Evolutionary conservation across 345 rosid genomes (phyloP), one percentile per base, ranked within the genome.

Genomic region (Gossypium thurberi): DNA sequence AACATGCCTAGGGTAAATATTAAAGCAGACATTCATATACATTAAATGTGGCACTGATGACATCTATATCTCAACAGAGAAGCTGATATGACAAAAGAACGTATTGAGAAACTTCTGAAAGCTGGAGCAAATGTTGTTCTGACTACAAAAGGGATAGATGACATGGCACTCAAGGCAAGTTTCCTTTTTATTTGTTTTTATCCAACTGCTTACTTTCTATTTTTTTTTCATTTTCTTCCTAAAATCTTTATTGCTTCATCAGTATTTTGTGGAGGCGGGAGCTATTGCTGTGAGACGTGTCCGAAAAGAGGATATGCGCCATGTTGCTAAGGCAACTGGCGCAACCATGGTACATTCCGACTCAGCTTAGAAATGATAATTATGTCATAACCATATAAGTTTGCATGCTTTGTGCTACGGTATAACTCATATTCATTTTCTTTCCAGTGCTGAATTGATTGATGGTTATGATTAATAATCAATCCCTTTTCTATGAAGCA

Each of bases 241-340:
- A 57, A 57, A 57, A 10, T 48, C 42, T 14, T n/a, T 76, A 6
- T 74, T 78, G 26, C 74, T 65, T 6, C 72, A 79, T 72, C 94
- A 92, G 98, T 95, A 95, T 80, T 95, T 95, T 77, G 97, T 95
- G 74, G 97, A 91, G 85, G 93, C 93, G 75, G 93, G 97, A 76
- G 97, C 98, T 78, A 87, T 95, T 84, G 99, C 99, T 80, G 97
- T 93, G 69, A 85, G 98, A 71, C 97, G 98, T 82, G 96, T 93
- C 55, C 87, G 89, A 66, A 96, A 93, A 76, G 99, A 96, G 82
- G 98, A 96, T 83, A 90, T 93, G 97, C 96, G 97, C 14, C 97
- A 91, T 78, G 85, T 96, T 73, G 99, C 99, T 59, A 96, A 96
- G 84, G 98, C 98, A 40, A 95, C 96, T 76, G 99, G 98, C 74